Evolutionary conservation across 1,139 yeast species (phyloP).

Genomic region (Taphrina pruni): DNA sequence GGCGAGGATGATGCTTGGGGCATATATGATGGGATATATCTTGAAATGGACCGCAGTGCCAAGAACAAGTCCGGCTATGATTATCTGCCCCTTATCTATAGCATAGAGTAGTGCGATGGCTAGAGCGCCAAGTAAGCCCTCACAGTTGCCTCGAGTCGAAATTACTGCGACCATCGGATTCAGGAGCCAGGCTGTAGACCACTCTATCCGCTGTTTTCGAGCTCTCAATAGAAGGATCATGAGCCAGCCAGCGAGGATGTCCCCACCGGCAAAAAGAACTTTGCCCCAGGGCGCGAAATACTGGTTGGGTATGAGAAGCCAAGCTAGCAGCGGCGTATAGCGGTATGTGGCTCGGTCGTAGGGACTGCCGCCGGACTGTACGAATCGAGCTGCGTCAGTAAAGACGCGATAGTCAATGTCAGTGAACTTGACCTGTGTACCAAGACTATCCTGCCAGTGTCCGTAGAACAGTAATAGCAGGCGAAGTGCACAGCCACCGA

Average conservation of each 20-base stretch:
- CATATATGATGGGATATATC: conserved; percentile 85
- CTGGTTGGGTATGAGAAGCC: conserved; percentile 75
- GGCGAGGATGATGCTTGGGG: conserved; percentile 62
- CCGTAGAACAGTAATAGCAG: conserved; percentile 79
- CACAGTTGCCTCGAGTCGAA: conserved; percentile 92
- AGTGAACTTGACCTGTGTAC: conserved; percentile 81
- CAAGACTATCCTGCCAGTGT: conserved; percentile 73
- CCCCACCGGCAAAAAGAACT: conserved; percentile 73
- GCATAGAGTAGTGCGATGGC: conserved; percentile 63
- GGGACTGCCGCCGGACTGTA: conserved; percentile 71
- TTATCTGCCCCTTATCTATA: conserved; percentile 56
- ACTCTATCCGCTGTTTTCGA: conserved; percentile 53
- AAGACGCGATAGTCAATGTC: conserved; percentile 94
- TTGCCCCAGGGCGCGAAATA: conserved; percentile 63
- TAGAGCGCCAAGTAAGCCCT: conserved; percentile 81
- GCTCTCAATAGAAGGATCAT: conserved; percentile 58
- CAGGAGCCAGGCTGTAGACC: conserved; percentile 76
- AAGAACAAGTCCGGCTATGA: conserved; percentile 64
- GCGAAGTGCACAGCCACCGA: conserved; percentile 55
- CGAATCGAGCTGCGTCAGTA: conserved; percentile 84
- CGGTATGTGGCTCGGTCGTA: conserved; percentile 85
- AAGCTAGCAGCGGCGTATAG: conserved; percentile 87
- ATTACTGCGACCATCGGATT: conserved; percentile 96
- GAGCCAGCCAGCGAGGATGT: conserved; percentile 77
- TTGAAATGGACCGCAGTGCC: conserved; percentile 90